A percentile compares a stretch with the other conserved stretches of the same genome.
phyloP scores from a whole-genome alignment of 768 basidiomycete species.

The Hirschioporus abietinus region DNA sequence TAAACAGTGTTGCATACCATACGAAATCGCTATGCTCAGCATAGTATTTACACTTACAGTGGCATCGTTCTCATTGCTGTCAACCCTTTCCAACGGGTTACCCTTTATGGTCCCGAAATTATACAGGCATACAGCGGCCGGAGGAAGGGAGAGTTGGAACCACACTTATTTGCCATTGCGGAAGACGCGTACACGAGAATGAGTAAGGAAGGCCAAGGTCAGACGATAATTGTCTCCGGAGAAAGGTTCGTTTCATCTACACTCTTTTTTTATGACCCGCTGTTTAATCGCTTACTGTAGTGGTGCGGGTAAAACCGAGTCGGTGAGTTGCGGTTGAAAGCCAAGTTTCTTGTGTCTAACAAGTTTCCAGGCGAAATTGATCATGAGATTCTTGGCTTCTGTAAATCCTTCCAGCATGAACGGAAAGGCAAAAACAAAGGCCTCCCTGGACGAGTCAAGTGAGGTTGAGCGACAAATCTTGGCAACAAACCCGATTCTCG shows the following conservation, averaged over 20 bases:
- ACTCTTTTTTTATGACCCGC: constrained; percentile 13
- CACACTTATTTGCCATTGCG: constrained; percentile 97
- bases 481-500: constrained; percentile 98
- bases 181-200: constrained; percentile 99
- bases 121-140: constrained; percentile 95
- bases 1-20: constrained; percentile 88
- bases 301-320: constrained; percentile 99
- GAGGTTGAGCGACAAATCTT: constrained; percentile 97
- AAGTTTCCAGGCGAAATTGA: constrained; percentile 79
- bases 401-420: constrained; percentile 78
- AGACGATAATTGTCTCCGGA: constrained; percentile 98
- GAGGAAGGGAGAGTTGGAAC: constrained; percentile 90
- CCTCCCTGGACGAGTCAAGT: constrained; percentile 77
- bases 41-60: constrained; percentile 98
- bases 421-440: constrained; percentile 60
- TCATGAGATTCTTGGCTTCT: constrained; percentile 98
- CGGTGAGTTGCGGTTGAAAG: constrained; percentile 42
- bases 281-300: constrained; percentile 34
- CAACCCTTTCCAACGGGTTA: constrained; percentile 97
- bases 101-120: constrained; percentile 94
- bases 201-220: constrained; percentile 89
- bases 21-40: constrained; percentile 92
- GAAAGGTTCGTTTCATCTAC: constrained; percentile 62
- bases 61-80: constrained; percentile 98
- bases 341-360: background rate